A percentile compares a stretch with the other conserved stretches of the same genome.
Conservation (phyloP, 352 stramenopile species). For the Phytophthora sojae region DNA sequence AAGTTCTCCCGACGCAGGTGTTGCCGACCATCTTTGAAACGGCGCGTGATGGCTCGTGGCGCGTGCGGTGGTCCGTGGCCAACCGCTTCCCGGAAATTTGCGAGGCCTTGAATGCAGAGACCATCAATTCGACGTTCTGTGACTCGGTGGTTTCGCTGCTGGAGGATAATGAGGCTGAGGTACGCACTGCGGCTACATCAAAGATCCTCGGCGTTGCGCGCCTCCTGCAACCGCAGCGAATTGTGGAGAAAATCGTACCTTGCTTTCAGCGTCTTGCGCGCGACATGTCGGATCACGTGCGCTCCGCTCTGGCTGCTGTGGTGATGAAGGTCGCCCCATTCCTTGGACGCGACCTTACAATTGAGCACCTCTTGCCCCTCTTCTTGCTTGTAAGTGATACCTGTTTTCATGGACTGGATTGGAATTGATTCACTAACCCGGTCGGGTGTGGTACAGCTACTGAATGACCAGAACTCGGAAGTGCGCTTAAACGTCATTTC, state of each 20-base stretch:
- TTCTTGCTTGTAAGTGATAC: slow-evolving; percentile 85
- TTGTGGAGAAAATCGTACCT: slow-evolving; percentile 79
- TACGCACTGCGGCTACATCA: slow-evolving; percentile 94
- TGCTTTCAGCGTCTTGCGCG: slow-evolving; percentile 95
- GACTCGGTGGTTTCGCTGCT: slow-evolving; percentile 95
- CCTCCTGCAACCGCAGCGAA: slow-evolving; percentile 68
- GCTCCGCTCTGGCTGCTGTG: slow-evolving; percentile 94
- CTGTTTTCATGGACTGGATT: background rate
- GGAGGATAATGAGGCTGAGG: slow-evolving; percentile 97
- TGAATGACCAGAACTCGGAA: slow-evolving; percentile 97
- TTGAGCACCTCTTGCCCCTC: slow-evolving; percentile 95
- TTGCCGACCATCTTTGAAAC: slow-evolving; percentile 93
- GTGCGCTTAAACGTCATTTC: slow-evolving; percentile 99
- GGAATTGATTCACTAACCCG: slow-evolving; percentile 5
- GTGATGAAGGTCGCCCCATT: slow-evolving; percentile 96
- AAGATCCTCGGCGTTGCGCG: slow-evolving; percentile 78
- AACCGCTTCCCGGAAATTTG: slow-evolving; percentile 96
- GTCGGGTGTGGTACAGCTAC: slow-evolving; percentile 59
- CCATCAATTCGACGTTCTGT: slow-evolving; percentile 75
- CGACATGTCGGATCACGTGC: slow-evolving; percentile 97
- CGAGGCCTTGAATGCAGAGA: slow-evolving; percentile 81
- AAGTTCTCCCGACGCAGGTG: slow-evolving; percentile 82
- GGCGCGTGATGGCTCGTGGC: slow-evolving; percentile 97
- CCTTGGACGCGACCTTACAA: slow-evolving; percentile 93
- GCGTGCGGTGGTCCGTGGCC: slow-evolving; percentile 97